Conservation (phyloP, 2,329 filamentous ascomycete genomes). For the Acrocalymma vagum region DNA sequence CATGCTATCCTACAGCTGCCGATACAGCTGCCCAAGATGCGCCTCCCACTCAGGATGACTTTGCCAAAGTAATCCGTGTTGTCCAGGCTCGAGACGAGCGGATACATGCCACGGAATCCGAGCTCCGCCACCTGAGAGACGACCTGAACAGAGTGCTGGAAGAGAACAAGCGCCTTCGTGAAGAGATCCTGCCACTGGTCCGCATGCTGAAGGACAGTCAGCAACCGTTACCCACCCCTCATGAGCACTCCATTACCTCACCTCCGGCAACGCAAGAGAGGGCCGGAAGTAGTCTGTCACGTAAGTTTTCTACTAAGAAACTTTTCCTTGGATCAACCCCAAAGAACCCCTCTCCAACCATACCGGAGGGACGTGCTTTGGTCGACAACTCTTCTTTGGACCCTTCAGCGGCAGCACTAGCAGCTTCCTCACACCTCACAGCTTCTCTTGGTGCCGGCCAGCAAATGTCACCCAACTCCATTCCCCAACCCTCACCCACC, state of each 20-base stretch:
- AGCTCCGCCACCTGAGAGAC: slow-evolving; percentile 76
- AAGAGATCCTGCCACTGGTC: slow-evolving; percentile 90
- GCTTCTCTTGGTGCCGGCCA: slow-evolving; percentile 53
- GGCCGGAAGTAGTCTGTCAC: slow-evolving; percentile 57
- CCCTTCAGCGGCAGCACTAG: slow-evolving; percentile 60
- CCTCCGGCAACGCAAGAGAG: slow-evolving; percentile 44
- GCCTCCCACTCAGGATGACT: slow-evolving; percentile 90
- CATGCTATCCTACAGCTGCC: slow-evolving; percentile 68
- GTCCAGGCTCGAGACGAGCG: slow-evolving; percentile 90
- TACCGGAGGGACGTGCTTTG: slow-evolving; percentile 52
- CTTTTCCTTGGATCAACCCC: slow-evolving; percentile 58
- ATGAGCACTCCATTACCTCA: slow-evolving; percentile 45
- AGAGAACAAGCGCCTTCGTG: slow-evolving; percentile 86
- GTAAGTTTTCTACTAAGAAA: slow-evolving; percentile 63
- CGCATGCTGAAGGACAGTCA: slow-evolving; percentile 91
- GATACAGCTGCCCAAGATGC: slow-evolving; percentile 87
- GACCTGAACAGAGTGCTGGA: slow-evolving; percentile 66
- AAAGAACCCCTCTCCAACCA: slow-evolving; percentile 62
- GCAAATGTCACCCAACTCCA: slow-evolving; percentile 52
- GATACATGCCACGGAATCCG: slow-evolving; percentile 82
- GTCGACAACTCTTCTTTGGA: slow-evolving; percentile 55
- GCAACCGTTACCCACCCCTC: slow-evolving; percentile 77
- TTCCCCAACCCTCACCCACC: slow-evolving; percentile 57
- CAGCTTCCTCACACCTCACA: slow-evolving; percentile 60
- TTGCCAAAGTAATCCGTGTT: slow-evolving; percentile 88